Evolutionary conservation across 208 protist species (phyloP), one percentile per base, ranked within the genome.

Genomic region (Acanthamoeba triangularis): DNA sequence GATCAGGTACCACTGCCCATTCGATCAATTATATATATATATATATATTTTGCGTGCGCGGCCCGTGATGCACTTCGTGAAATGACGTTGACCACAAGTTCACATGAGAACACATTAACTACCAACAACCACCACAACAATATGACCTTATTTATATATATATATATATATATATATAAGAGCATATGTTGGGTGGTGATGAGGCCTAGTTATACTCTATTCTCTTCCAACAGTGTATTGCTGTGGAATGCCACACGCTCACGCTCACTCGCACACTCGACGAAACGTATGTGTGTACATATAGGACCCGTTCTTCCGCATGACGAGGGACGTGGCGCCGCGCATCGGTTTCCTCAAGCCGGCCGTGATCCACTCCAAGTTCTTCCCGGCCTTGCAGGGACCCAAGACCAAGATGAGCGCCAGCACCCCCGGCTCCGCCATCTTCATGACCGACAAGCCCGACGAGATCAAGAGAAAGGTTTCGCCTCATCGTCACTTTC

Each of bases 241-340:
- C 7, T 28, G 14, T 28, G 23, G 23, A 61, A 61, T 61, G 23
- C 14, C 41, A 11, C 41, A 47, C 41, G 2, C 41, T 47, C 41
- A 47, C 41, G 0, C 41, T 13, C 41, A 47, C n/a, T n/a, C 16
- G 20, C 16, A 14, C 1, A 56, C 18, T n/a, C n/a, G n/a, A n/a
- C n/a, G n/a, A n/a, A n/a, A n/a, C 52, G 52, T 0, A 4, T 56
- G 7, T 56, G 52, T 56, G 52, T 28, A 28, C 0, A 18, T 54
- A 6, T 23, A 99, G 78, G 99, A 99, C 95, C 99, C 99, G 3
- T 99, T 99, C 97, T 99, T 99, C 98, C 98, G 99, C 69, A 97
- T 99, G 90, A 99, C 99, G 13, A 97, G 99, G 44, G 98, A 99
- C 96, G 98, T 99, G 35, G 99, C 99, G 33, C 94, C 98, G n/a